Base-by-base conservation (phyloP, 768 basidiomycete genomes). In the Suillus discolor region DNA sequence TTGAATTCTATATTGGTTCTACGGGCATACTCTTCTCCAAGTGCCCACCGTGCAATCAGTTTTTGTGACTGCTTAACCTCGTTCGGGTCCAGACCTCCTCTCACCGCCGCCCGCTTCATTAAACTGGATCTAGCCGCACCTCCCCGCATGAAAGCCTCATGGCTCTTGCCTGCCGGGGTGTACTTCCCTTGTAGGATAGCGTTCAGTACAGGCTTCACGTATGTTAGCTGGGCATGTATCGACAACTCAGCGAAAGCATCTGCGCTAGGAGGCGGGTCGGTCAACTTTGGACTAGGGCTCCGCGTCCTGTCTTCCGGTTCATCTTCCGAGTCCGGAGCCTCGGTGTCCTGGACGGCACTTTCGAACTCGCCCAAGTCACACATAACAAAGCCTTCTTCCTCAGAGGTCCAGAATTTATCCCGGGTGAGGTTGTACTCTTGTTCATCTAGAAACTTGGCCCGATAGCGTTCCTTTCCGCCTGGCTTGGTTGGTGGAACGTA, bases 311-410 rank as follows among this genome's bases (percentile, higher is more conserved):
- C 80, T 61, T 81, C 79, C 31, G 72, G 69, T 9, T 76, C 80
- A 31, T 9, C 65, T 16, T 65, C 75, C n/a, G 76, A 77, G 1
- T 78, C 76, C 18, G 54, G 68, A 41, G 74, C 71, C 6, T 76
- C 75, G 0, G 28, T 66, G 5, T 68, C 69, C 38, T 77, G 71
- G 64, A 81, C 72, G 0, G 73, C 74, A 62, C 86, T 88, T 47
- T 83, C 81, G 70, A 85, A 87, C 61, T 82, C 68, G 23, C 91
- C 91, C 34, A 92, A 69, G 82, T 81, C 79, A 78, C 91, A 93
- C 7, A 78, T 83, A 25, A 76, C 80, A 75, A 93, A 93, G n/a
- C 78, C 87, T 2, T 83, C 79, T 65, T 92, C 83, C 25, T 84
- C 82, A 34, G 79, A 80, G 0, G 83, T 83, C 75, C 80, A 89